Evolutionary conservation across 495 filamentous ascomycete species (phyloP), one percentile per base, ranked within the genome.

Genomic region (Aspergillus egyptiacus): DNA sequence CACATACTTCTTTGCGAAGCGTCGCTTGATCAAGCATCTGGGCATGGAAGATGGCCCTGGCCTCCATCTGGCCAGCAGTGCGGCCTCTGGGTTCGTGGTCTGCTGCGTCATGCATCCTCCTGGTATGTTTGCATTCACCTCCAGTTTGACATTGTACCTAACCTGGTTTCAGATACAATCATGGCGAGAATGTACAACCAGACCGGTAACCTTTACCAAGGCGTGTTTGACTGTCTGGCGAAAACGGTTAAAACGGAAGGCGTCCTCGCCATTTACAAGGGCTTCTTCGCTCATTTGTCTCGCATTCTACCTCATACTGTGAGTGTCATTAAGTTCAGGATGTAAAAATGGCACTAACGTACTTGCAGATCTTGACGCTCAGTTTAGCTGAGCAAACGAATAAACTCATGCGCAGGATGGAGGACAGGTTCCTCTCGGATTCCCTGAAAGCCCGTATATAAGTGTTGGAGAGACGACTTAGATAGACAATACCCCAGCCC

Each of bases 111-210:
- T 99, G 93, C 94, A 99, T 65, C 93, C 93, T 25, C 93, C 93
- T 57, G 87, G 87, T 91, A 74, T 46, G 57, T 56, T 10, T 17
- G 13, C 3, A n/a, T 9, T 18, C 2, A 35, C 20, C 3, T 14
- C 24, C 5, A 13, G n/a, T 9, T 24, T n/a, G 5, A 15, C 10
- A 39, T 5, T 5, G 33, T 2, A 35, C 6, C 46, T 67, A 54
- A 67, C 56, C 17, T 25, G 17, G 25, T 38, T 47, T 6, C 50
- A 89, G 93, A 99, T 64, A 97, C 94, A 7, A 88, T 99, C 69
- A 99, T 99, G 93, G 90, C 86, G 41, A 84, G 93, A 27, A 85
- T 99, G 78, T 99, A 99, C 71, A 99, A 99, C 73, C 93, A 99
- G 68, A 91, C 90, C 45, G 93, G 93, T 23, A 95, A 96, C 62